Percentiles rank a stretch among this genome's conserved stretches.
These are phyloP conservation scores for Boletus sp. DNA, from an alignment of 768 basidiomycete species.

Conservation along the genomic window DNA sequence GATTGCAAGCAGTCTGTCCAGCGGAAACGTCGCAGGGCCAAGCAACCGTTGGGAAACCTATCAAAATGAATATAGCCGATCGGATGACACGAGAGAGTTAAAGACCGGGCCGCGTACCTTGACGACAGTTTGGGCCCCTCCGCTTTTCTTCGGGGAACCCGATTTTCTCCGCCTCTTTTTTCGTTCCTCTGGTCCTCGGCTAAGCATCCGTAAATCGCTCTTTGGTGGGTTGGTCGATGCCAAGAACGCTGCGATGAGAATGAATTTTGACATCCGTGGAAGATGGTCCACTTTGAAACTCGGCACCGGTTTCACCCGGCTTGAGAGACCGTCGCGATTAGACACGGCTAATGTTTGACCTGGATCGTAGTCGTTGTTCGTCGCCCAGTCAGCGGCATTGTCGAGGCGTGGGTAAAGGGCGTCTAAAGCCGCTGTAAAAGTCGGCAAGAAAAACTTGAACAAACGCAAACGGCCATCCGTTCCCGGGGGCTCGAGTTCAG, in stretches of 20 bases:
- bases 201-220: constrained; percentile 81
- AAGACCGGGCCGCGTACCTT: constrained; percentile 37
- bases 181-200: constrained; percentile 65
- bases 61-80: not conserved
- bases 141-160: constrained; percentile 34
- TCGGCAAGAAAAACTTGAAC: constrained; percentile 57
- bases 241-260: constrained; percentile 73
- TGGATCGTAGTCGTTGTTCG: constrained; percentile 43
- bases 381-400: constrained; percentile 64
- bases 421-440: constrained; percentile 60
- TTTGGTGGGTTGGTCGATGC: constrained; percentile 83
- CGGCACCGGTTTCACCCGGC: constrained; percentile 4
- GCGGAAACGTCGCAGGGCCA: constrained; percentile 73
- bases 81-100: not conserved
- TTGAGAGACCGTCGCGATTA: not conserved
- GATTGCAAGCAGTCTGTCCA: constrained; percentile 79
- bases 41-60: constrained; percentile 75
- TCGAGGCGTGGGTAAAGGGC: constrained; percentile 63
- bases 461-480: constrained; percentile 69
- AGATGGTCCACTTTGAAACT: constrained; percentile 36
- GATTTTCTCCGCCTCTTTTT: constrained; percentile 48
- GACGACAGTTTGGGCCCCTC: constrained; percentile 39
- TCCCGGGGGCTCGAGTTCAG: constrained; percentile 37
- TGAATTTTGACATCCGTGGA: constrained; percentile 68
- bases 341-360: not conserved